Evolutionary conservation across 2,329 filamentous ascomycete species (phyloP).

Genomic region (Pseudogymnoascus sp.): DNA sequence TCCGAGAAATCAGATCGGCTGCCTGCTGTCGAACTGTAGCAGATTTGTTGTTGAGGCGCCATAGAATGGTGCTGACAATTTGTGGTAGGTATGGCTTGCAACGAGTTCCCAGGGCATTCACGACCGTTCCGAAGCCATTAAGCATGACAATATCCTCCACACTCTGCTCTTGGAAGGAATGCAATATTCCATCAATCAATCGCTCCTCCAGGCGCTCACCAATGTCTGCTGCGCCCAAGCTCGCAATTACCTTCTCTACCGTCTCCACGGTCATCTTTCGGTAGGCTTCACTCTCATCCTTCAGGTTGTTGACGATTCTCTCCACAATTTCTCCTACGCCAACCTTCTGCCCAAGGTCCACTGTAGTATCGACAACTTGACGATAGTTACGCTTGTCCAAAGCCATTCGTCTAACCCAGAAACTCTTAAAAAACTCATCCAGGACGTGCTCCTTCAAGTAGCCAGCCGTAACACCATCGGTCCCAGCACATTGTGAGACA

Average conservation of each 20-base stretch:
- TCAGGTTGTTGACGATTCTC: conserved; percentile 87
- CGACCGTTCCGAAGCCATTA: conserved; percentile 95
- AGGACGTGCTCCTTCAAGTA: conserved; percentile 95
- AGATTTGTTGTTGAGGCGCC: conserved; percentile 95
- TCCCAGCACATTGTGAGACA: conserved; percentile 88
- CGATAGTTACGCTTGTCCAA: conserved; percentile 96
- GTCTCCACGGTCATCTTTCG: conserved; percentile 99
- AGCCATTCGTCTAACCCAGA: conserved; percentile 96
- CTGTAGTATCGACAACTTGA: conserved; percentile 95
- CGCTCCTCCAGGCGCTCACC: conserved; percentile 87
- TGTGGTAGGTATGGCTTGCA: conserved; percentile 96
- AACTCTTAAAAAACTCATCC: conserved; percentile 96
- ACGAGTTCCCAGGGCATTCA: conserved; percentile 85
- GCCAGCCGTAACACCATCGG: conserved; percentile 85
- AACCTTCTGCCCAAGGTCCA: conserved; percentile 96
- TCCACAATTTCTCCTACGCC: conserved; percentile 92
- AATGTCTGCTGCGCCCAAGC: conserved; percentile 87
- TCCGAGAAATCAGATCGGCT: conserved; percentile 90
- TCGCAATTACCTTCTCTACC: conserved; percentile 90
- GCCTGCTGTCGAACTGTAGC: conserved; percentile 95
- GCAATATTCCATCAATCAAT: conserved; percentile 88
- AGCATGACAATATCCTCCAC: conserved; percentile 94
- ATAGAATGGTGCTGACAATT: conserved; percentile 93
- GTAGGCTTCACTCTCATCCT: conserved; percentile 96
- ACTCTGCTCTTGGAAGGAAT: conserved; percentile 96